Conservation (phyloP, 805 yeast genomes). For the Metschnikowia kunwiensis region DNA sequence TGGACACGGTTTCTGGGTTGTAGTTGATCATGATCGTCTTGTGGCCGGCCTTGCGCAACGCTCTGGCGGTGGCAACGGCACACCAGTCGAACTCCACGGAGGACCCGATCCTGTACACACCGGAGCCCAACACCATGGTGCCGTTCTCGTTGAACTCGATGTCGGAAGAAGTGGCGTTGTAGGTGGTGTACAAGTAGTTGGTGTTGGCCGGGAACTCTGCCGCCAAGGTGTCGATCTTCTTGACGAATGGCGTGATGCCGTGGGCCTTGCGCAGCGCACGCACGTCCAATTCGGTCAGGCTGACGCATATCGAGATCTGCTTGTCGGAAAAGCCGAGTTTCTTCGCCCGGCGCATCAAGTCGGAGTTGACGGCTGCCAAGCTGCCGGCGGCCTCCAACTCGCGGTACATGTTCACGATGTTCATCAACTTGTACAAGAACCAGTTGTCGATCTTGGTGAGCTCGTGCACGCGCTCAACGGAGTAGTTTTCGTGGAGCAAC, state of each 20-base stretch:
- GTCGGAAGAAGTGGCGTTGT: constrained; percentile 85
- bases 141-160: constrained; percentile 86
- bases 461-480: constrained; percentile 91
- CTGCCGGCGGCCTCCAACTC: constrained; percentile 63
- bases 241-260: constrained; percentile 88
- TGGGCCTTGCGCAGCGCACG: constrained; percentile 76
- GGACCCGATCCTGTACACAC: constrained; percentile 97
- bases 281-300: constrained; percentile 72
- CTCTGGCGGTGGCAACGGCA: constrained; percentile 95
- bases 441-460: constrained; percentile 91
- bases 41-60: constrained; percentile 81
- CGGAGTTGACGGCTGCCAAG: constrained; percentile 59
- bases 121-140: constrained; percentile 94
- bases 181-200: constrained; percentile 92
- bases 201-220: constrained; percentile 99
- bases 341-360: constrained; percentile 74
- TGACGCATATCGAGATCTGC: constrained; percentile 81
- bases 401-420: constrained; percentile 85
- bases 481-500: constrained; percentile 80
- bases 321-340: constrained; percentile 93
- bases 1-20: constrained; percentile 97
- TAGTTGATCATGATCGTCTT: constrained; percentile 95
- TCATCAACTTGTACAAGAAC: constrained; percentile 90
- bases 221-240: constrained; percentile 94
- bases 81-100: constrained; percentile 99